A percentile compares a stretch with the other conserved stretches of the same genome.
phyloP scores from a whole-genome alignment of 768 basidiomycete species.

The Phanerodontia chrysosporium region DNA sequence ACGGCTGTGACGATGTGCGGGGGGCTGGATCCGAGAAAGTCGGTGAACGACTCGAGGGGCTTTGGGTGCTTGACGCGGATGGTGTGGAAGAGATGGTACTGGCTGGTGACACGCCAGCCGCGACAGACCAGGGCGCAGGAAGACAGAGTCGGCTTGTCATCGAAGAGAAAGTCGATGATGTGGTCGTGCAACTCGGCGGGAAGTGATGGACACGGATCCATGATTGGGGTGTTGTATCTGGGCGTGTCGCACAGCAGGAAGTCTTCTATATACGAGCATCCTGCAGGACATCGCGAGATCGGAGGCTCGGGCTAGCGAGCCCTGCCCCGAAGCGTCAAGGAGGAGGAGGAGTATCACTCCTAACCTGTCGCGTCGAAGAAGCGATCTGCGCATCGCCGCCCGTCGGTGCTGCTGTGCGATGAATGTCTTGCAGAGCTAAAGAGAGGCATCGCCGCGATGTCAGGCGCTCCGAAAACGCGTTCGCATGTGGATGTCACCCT shows the following conservation, averaged over 20 bases:
- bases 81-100: conserved; percentile 15
- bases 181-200: conserved; percentile 19
- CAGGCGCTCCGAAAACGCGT: no score
- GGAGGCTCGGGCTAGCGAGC: not conserved
- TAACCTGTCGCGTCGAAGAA: not conserved
- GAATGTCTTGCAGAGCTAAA: not conserved
- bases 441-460: no score
- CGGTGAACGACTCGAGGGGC: not conserved
- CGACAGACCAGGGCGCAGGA: conserved; percentile 17
- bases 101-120: conserved; percentile 11
- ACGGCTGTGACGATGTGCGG: conserved; percentile 10
- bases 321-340: not conserved
- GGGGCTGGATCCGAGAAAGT: not conserved
- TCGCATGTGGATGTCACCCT: no score
- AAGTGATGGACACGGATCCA: not conserved
- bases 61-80: not conserved
- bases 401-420: not conserved
- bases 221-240: not conserved
- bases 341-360: not conserved
- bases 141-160: conserved; percentile 12
- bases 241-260: not conserved
- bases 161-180: conserved; percentile 22
- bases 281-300: not conserved
- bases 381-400: not conserved
- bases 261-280: not conserved